Conservation (phyloP, 176 grass and related monocot species). For the Cymbopogon citratus region DNA sequence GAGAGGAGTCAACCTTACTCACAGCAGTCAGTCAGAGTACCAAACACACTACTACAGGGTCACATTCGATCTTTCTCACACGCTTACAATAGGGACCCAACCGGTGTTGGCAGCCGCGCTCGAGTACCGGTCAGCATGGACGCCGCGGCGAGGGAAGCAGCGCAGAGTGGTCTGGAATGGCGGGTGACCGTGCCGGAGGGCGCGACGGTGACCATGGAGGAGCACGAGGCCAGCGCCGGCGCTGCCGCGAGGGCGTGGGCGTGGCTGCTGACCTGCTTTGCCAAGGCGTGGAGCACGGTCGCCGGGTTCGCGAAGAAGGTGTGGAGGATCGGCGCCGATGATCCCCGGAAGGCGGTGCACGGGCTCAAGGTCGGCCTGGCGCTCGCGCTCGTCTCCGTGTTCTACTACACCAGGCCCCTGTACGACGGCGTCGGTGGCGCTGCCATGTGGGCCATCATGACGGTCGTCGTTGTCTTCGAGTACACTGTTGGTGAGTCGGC, state of each 20-base stretch:
- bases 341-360: slow-evolving; percentile 53
- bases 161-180: slow-evolving; percentile 39
- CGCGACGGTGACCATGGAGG: slow-evolving; percentile 18
- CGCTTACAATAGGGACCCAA: slow-evolving; percentile 18
- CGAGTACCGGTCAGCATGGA: slow-evolving; percentile 18
- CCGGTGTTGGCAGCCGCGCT: not conserved
- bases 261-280: slow-evolving; percentile 7
- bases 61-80: not conserved
- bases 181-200: slow-evolving; percentile 52
- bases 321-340: slow-evolving; percentile 48
- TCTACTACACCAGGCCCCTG: slow-evolving; percentile 59
- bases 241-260: not conserved
- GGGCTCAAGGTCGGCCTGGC: slow-evolving; percentile 56
- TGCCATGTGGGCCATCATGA: slow-evolving; percentile 64
- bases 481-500: slow-evolving; percentile 66
- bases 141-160: slow-evolving; percentile 23
- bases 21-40: not conserved
- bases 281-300: not conserved
- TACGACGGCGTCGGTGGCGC: slow-evolving; percentile 49
- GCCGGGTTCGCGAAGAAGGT: slow-evolving; percentile 25
- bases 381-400: slow-evolving; percentile 55
- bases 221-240: not conserved
- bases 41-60: not conserved
- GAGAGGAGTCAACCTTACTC: slow-evolving; percentile 39
- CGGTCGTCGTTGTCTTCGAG: slow-evolving; percentile 59